Evolutionary conservation across 2,329 filamentous ascomycete genomes (phyloP).

Genomic region (Fusarium sp.): DNA sequence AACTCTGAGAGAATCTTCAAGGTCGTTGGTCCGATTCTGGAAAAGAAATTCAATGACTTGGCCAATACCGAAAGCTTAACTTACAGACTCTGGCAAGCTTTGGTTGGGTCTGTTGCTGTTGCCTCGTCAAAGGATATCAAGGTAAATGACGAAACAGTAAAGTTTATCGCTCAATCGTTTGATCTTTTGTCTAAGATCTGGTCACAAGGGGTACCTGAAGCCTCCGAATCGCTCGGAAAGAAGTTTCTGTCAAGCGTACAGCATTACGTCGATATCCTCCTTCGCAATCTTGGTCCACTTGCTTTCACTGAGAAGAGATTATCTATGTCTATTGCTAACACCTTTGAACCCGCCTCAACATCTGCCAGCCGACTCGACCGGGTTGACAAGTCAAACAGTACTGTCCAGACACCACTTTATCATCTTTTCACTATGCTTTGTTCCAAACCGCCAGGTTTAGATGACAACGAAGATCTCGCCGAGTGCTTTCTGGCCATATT

Average conservation of each 20-base stretch:
- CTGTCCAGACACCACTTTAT: slow-evolving; percentile 71
- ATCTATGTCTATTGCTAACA: slow-evolving; percentile 63
- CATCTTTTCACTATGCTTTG: slow-evolving; percentile 74
- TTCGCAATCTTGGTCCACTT: slow-evolving; percentile 66
- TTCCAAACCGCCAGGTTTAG: slow-evolving; percentile 60
- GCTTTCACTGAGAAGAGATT: slow-evolving; percentile 74
- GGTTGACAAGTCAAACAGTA: slow-evolving; percentile 62
- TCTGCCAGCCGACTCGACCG: slow-evolving; percentile 73
- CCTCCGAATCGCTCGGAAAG: slow-evolving; percentile 60
- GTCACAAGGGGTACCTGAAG: slow-evolving; percentile 55
- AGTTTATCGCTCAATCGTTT: slow-evolving; percentile 79
- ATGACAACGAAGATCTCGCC: slow-evolving; percentile 61
- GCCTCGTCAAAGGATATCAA: slow-evolving; percentile 90
- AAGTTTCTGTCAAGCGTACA: slow-evolving; percentile 68
- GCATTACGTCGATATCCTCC: slow-evolving; percentile 62
- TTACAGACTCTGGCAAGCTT: slow-evolving; percentile 69
- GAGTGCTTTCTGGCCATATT: slow-evolving; percentile 65
- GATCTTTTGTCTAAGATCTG: slow-evolving; percentile 78
- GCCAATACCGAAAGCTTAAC: slow-evolving; percentile 67
- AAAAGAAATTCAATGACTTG: slow-evolving; percentile 72
- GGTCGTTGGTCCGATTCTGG: slow-evolving; percentile 70
- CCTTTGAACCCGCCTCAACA: slow-evolving; percentile 72
- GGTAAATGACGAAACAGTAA: slow-evolving; percentile 83
- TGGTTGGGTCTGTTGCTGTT: slow-evolving; percentile 72
- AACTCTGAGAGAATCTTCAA: slow-evolving; percentile 75